Evolutionary conservation across 441 rosid species (phyloP), one percentile per base, ranked within the genome.

Genomic region (Arabidopsis lyrata): DNA sequence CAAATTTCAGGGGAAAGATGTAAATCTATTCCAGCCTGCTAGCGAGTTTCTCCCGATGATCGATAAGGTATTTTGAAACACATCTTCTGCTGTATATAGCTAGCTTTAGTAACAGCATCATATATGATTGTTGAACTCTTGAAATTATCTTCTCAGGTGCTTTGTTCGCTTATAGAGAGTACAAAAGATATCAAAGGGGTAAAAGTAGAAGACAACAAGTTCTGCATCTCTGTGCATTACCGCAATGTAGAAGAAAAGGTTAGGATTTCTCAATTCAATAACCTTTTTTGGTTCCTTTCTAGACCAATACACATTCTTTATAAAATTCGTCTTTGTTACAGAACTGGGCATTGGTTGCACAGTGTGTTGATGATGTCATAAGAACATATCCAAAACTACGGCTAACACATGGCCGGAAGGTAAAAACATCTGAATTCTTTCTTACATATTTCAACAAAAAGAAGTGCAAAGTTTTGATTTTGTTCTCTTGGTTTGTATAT

Each of bases 391-490:
- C 96, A 34, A 84, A 84, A 36, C 80, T 95, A 77, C 81, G 91
- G 35, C 75, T 95, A 82, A 91, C 93, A 79, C 87, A 86, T 64
- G 99, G 99, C 55, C 88, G 99, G 67, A 95, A 95, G 98, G 99
- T 93, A 27, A 24, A 11, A 8, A 42, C 29, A 49, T 66, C 53
- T 39, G n/a, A 18, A 3, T 16, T 57, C 24, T 27, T 16, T 57
- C 24, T 27, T 5, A 10, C 24, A 14, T 13, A 29, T 27, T 12
- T 34, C 15, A 61, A 34, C 56, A 42, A 12, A n/a, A 16, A 7
- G 3, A 48, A 59, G 29, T 18, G 52, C n/a, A 22, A 68, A 68
- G 29, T 47, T 55, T 63, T 42, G 60, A 35, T 52, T 60, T 39
- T 8, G 53, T 48, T 15, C 53, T 44, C 11, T 64, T 52, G 15